phyloP scores from a whole-genome alignment of 176 grass and related monocot species.

The Puya raimondii region DNA sequence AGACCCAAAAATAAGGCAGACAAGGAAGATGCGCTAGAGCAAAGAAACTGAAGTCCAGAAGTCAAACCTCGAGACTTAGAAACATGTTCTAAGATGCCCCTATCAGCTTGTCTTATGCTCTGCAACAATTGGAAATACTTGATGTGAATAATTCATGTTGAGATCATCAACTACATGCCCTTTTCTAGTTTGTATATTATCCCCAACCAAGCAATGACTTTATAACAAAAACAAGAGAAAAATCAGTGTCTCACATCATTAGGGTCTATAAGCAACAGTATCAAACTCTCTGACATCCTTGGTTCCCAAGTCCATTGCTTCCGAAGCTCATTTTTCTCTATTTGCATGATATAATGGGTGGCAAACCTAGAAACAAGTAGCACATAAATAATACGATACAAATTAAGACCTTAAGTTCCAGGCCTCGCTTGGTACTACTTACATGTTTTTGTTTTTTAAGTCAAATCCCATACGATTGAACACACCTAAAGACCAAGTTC shows the following conservation, averaged over 20 bases:
- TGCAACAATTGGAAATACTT: constrained; percentile 29
- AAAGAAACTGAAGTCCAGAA: constrained; percentile 88
- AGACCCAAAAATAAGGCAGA: constrained; percentile 63
- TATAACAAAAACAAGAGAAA: background rate
- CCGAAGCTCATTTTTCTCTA: constrained; percentile 62
- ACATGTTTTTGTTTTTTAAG: no score
- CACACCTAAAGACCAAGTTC: no score
- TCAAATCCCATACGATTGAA: no score
- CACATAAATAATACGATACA: constrained; percentile 14
- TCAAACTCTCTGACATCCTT: constrained; percentile 88
- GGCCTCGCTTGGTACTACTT: no score
- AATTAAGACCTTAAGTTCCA: no score
- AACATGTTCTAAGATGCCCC: constrained; percentile 83
- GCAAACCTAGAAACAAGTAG: constrained; percentile 49
- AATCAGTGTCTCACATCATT: constrained; percentile 55
- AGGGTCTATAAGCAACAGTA: constrained; percentile 68
- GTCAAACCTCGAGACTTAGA: constrained; percentile 65
- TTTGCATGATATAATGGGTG: constrained; percentile 64
- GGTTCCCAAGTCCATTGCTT: constrained; percentile 91
- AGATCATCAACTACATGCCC: background rate
- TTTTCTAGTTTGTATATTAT: no score
- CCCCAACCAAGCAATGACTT: background rate
- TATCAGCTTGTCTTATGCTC: constrained; percentile 73
- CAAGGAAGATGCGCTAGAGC: constrained; percentile 63
- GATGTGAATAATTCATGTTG: constrained; percentile 2